These are phyloP conservation scores for Stachybotrys chartarum DNA, from an alignment of 2,329 filamentous ascomycete genomes.

Conservation along the genomic window DNA sequence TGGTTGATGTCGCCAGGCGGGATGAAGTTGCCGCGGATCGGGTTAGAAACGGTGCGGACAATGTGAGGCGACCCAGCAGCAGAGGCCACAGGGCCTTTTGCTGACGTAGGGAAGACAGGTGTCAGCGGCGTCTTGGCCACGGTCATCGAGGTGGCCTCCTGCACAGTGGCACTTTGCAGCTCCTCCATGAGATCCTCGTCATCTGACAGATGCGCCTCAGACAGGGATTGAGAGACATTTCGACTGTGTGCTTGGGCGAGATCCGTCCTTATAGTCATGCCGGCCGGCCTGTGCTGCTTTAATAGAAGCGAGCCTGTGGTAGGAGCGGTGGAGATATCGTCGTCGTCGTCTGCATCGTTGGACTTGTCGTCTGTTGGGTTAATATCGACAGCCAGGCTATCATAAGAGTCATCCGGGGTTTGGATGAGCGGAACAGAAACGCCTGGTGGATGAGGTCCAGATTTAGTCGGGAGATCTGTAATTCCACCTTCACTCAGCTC, in stretches of 20 bases:
- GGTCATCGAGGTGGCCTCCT: slow-evolving; percentile 74
- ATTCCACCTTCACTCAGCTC: not conserved
- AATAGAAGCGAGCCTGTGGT: not conserved
- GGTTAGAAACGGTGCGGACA: slow-evolving; percentile 41
- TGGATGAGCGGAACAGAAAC: not conserved
- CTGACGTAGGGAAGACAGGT: slow-evolving; percentile 44
- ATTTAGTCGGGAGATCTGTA: not conserved
- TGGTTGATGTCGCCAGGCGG: slow-evolving; percentile 38
- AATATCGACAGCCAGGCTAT: not conserved
- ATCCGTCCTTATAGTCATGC: slow-evolving; percentile 50
- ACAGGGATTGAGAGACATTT: slow-evolving; percentile 21
- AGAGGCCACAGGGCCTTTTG: slow-evolving; percentile 9
- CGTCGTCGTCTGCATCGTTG: slow-evolving; percentile 4
- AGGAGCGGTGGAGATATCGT: not conserved
- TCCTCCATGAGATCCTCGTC: slow-evolving; percentile 83
- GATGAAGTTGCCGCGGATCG: slow-evolving; percentile 35
- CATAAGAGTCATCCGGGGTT: not conserved
- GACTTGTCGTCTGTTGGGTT: slow-evolving; percentile 10
- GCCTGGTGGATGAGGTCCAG: not conserved
- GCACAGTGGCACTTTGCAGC: slow-evolving; percentile 70
- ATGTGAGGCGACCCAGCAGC: slow-evolving; percentile 18
- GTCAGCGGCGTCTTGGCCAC: slow-evolving; percentile 79
- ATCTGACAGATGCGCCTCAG: slow-evolving; percentile 45
- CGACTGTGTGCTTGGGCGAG: slow-evolving; percentile 20
- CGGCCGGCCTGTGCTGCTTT: not conserved